phyloP scores from a whole-genome alignment of 2,329 filamentous ascomycete genomes.

The Verticillium klebahnii region DNA sequence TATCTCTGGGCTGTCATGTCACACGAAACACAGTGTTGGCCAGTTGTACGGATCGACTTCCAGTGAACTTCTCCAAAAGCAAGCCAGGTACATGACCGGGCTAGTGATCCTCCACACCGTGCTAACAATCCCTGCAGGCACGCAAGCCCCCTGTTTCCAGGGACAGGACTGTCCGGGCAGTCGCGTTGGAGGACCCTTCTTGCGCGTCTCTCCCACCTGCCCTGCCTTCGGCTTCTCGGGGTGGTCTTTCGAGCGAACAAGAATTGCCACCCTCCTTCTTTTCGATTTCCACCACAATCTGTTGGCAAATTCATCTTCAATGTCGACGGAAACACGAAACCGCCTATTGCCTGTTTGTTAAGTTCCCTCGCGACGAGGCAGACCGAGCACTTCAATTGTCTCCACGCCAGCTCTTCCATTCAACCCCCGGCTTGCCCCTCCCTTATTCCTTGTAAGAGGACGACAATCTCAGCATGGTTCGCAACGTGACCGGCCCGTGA shows the following conservation, averaged over 20 bases:
- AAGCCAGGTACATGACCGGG: neutral
- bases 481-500: constrained; percentile 35
- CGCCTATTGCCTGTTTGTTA: neutral
- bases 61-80: neutral
- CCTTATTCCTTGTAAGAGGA: neutral
- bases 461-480: neutral
- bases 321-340: too few relatives aligned
- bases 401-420: neutral
- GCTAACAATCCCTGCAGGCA: neutral
- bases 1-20: neutral
- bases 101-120: neutral
- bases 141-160: neutral
- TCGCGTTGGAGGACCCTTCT: neutral
- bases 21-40: neutral
- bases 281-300: neutral
- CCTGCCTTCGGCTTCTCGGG: neutral
- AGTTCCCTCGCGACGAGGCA: neutral
- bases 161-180: neutral
- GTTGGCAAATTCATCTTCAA: too few relatives aligned
- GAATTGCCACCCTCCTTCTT: neutral
- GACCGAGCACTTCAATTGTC: neutral
- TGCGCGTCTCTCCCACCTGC: neutral
- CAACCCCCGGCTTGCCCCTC: neutral
- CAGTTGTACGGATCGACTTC: too few relatives aligned
- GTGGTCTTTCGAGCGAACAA: neutral